Conservation (phyloP, 2,329 filamentous ascomycete species). For the Ascochyta lentis region DNA sequence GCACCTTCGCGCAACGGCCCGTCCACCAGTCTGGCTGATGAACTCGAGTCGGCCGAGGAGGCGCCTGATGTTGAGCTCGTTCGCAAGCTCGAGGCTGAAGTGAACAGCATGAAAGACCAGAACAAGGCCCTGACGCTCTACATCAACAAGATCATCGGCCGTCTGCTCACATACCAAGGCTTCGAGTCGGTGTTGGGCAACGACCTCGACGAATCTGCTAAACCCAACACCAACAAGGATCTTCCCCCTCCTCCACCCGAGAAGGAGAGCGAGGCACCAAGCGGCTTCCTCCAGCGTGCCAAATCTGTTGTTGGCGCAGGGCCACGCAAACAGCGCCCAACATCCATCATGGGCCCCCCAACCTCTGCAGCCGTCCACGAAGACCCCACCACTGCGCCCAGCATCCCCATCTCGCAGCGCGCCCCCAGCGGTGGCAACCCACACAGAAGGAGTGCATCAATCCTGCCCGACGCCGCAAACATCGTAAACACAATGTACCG, state of each 20-base stretch:
- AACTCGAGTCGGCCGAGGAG: slow-evolving; percentile 73
- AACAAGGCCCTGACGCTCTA: slow-evolving; percentile 98
- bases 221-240: slow-evolving; percentile 76
- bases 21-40: slow-evolving; percentile 69
- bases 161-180: slow-evolving; percentile 89
- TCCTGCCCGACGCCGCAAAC: slow-evolving; percentile 63
- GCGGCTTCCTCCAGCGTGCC: slow-evolving; percentile 63
- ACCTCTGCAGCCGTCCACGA: slow-evolving; percentile 46
- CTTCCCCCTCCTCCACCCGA: slow-evolving; percentile 67
- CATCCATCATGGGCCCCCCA: slow-evolving; percentile 43
- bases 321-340: slow-evolving; percentile 53
- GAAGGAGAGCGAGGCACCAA: slow-evolving; percentile 56
- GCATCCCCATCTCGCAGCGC: slow-evolving; percentile 71
- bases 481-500: slow-evolving; percentile 92
- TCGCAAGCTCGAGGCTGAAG: slow-evolving; percentile 76
- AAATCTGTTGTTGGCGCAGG: slow-evolving; percentile 62
- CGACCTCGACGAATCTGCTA: slow-evolving; percentile 57
- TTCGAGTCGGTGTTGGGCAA: slow-evolving; percentile 93
- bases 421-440: slow-evolving; percentile 43
- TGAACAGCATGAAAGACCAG: slow-evolving; percentile 83
- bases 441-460: slow-evolving; percentile 55
- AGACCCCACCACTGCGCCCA: slow-evolving; percentile 76
- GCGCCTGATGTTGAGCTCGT: slow-evolving; percentile 54
- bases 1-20: slow-evolving; percentile 44
- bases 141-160: slow-evolving; percentile 99